A percentile compares a stretch with the other conserved stretches of the same genome.
Evolutionary conservation across 2,329 filamentous ascomycete species (phyloP).

Genomic region (Dendrostoma leiphaemia): DNA sequence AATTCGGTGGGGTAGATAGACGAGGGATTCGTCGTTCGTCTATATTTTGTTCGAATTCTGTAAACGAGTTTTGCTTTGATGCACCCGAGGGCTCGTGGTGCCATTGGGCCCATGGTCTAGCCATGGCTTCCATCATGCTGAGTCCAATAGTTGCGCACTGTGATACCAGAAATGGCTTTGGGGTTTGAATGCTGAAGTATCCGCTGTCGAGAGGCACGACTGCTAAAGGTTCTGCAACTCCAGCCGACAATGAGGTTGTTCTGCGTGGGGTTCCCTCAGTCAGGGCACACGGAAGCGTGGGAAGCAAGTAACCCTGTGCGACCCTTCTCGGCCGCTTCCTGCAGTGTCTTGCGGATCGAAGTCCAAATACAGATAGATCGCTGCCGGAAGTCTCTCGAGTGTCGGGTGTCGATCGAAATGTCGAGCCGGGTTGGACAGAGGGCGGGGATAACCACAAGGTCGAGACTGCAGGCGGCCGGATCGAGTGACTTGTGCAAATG

Average conservation of each 20-base stretch:
- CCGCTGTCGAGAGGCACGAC: conserved; percentile 12
- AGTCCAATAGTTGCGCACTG: conserved; percentile 29
- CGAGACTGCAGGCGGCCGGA: neutral
- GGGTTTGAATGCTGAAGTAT: conserved; percentile 1
- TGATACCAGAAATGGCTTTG: conserved; percentile 32
- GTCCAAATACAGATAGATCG: neutral
- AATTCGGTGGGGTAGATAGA: conserved; percentile 1
- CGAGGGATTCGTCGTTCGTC: neutral
- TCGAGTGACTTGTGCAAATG: neutral
- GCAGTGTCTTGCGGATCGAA: conserved; percentile 1
- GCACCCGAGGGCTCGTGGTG: conserved; percentile 25
- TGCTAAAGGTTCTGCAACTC: conserved; percentile 8
- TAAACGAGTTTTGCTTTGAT: conserved; percentile 20
- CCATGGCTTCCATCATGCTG: conserved; percentile 34
- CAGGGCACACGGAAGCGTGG: neutral
- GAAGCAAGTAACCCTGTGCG: neutral
- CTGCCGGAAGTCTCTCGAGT: neutral
- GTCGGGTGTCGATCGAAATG: neutral
- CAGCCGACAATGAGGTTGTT: neutral
- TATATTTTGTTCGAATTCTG: conserved; percentile 2
- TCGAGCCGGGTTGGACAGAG: neutral
- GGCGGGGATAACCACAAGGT: neutral
- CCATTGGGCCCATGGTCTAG: conserved; percentile 32
- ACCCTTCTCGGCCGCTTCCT: neutral
- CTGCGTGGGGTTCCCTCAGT: neutral